Evolutionary conservation across 2,329 filamentous ascomycete species (phyloP).

Genomic region (Metarhizium robertsii): DNA sequence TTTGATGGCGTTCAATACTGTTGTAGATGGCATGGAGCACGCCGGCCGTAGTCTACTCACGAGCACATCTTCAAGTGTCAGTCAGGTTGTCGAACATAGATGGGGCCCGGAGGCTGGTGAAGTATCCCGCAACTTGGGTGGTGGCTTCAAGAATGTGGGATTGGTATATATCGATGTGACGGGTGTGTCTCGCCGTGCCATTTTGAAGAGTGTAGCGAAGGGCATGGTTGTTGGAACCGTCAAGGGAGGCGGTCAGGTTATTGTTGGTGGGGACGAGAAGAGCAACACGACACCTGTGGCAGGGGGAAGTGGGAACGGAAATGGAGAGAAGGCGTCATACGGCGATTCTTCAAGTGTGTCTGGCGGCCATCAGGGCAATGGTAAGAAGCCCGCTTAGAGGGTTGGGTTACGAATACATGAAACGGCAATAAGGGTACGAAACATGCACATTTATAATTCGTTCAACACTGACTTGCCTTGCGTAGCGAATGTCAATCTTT

Average conservation of each 20-base stretch:
- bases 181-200: constrained; percentile 78
- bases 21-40: constrained; percentile 88
- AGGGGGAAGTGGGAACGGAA: constrained; percentile 14
- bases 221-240: constrained; percentile 88
- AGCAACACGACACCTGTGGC: constrained; percentile 12
- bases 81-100: constrained; percentile 76
- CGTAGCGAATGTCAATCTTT: neutral
- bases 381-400: constrained; percentile 20
- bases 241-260: constrained; percentile 60
- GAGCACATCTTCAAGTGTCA: constrained; percentile 68
- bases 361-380: constrained; percentile 18
- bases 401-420: neutral
- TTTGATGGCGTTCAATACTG: constrained; percentile 90
- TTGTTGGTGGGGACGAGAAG: constrained; percentile 59
- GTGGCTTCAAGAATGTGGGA: constrained; percentile 91
- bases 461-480: neutral
- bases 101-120: constrained; percentile 81
- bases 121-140: constrained; percentile 65
- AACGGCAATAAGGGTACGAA: neutral
- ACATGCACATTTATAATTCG: neutral
- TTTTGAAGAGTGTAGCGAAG: constrained; percentile 92
- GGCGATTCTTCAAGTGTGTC: constrained; percentile 18
- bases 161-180: constrained; percentile 96
- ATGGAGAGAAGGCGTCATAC: constrained; percentile 16
- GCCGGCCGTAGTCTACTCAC: constrained; percentile 70